Evolutionary conservation across 768 basidiomycete genomes (phyloP), one percentile per base, ranked within the genome.

Genomic region (Hygrophorus pudorinus): DNA sequence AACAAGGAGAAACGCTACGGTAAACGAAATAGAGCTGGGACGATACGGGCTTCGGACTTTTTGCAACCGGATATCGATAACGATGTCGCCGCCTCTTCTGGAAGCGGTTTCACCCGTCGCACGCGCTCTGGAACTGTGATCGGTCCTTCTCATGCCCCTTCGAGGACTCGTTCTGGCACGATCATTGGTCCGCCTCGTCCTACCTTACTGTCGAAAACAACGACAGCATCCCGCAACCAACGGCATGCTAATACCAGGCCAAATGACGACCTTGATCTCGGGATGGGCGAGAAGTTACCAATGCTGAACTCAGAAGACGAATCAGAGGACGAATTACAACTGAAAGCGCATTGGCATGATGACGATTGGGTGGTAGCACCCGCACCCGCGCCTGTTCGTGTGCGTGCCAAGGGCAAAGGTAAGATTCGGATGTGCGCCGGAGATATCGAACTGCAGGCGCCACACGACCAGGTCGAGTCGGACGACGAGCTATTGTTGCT

Each of bases 41-140:
- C 70, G 42, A 76, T 68, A 54, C 73, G 65, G 41, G 73, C 67
- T 39, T 75, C 66, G n/a, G 71, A 72, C 49, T 67, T 63, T 38
- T 14, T 50, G 28, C 62, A 49, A 28, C 32, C 18, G 18, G 36
- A 28, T 41, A 8, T 30, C 37, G 29, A 24, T 44, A 38, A 45
- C 42, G 27, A 48, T 43, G 44, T 42, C 33, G 27, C 41, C 20
- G 14, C 43, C n/a, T 2, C 41, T 24, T 41, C 39, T 35, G 36
- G 39, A 24, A 38, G 33, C 43, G 41, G 44, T n/a, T 45, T 46
- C n/a, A 47, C 54, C 10, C 38, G 62, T 37, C 53, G 61, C 30
- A 62, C 59, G 13, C 56, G 63, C 18, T 59, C 59, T 44, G 64
- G 63, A 1, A 64, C 62, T 5, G 54, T 64, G 40, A 44, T 64